A percentile compares a stretch with the other conserved stretches of the same genome.
phyloP scores from a whole-genome alignment of 306 rosid species.

The Clitoria ternatea region DNA sequence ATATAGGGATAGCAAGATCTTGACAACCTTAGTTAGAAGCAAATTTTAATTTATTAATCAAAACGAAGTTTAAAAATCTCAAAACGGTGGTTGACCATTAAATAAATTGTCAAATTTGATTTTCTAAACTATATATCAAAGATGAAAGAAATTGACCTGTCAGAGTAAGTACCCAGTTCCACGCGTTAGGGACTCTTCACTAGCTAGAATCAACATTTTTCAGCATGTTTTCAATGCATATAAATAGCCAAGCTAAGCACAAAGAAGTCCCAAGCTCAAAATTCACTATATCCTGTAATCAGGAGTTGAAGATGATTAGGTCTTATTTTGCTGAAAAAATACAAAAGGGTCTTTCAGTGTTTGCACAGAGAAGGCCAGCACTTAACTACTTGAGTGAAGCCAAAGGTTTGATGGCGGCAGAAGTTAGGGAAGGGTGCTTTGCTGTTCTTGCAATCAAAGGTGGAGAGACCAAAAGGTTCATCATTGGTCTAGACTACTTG shows the following conservation, averaged over 20 bases:
- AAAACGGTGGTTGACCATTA: no score
- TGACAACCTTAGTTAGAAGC: no score
- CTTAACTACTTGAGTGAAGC: slow-evolving; percentile 5
- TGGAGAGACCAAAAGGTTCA: slow-evolving; percentile 44
- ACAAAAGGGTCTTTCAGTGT: slow-evolving; percentile 35
- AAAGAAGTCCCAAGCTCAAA: neutral
- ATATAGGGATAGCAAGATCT: no score
- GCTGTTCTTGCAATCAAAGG: slow-evolving; percentile 50
- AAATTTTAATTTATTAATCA: no score
- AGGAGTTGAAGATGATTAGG: slow-evolving; percentile 27
- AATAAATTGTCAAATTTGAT: no score
- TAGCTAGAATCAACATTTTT: neutral
- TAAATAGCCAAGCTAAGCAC: neutral
- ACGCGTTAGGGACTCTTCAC: neutral
- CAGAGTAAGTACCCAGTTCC: neutral
- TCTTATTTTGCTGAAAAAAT: slow-evolving; percentile 29
- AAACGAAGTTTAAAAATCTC: no score
- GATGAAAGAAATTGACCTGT: neutral
- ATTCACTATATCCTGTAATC: neutral
- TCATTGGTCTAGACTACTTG: slow-evolving; percentile 40
- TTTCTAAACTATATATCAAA: no score
- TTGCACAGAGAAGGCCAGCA: slow-evolving; percentile 17
- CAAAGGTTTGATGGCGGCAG: neutral
- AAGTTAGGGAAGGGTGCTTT: slow-evolving; percentile 23
- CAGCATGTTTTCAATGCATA: neutral